Evolutionary conservation across 495 filamentous ascomycete genomes (phyloP), one percentile per base, ranked within the genome.

Genomic region (Podospora anserina): DNA sequence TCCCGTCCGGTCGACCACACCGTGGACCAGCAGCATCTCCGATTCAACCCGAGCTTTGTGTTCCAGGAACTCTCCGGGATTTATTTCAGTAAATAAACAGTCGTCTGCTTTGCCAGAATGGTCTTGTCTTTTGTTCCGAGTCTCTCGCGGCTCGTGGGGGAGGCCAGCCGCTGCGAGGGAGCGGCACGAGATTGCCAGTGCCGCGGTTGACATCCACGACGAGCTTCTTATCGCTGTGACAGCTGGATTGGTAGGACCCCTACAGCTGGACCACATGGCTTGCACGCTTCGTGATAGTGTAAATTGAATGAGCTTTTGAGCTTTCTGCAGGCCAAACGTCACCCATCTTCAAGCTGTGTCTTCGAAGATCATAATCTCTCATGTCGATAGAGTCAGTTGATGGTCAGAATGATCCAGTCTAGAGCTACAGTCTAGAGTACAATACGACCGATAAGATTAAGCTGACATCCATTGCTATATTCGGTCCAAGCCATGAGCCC

Each of bases 121-220:
- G 18, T 49, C 39, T 11, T 16, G 39, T 49, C 55, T 23, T 58
- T 20, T 20, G 9, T 58, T 58, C 55, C 5, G n/a, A 58, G 23
- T 58, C 23, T 26, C 18, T 58, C 55, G 23, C 55, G 55, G 55
- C n/a, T 20, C n/a, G 55, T 58, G 55, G 55, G 23, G 55, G n/a
- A 19, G 23, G 23, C n/a, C 23, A 58, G n/a, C 55, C 55, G 55
- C n/a, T 58, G 55, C 55, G 23, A 58, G 55, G n/a, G 23, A 58
- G 55, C n/a, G 55, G 55, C 55, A 58, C 23, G 55, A 58, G 55
- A 58, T 58, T 58, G 55, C 4, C 55, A 26, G 20, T 58, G 55
- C 55, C 55, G 55, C 55, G 23, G 55, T 58, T 18, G n/a, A 19
- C 18, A 9, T 19, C 13, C 55, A 58, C 18, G 55, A 20, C 55